These are phyloP conservation scores for Maudiozyma humilis DNA, from an alignment of 1,139 yeast species.

Conservation along the genomic window DNA sequence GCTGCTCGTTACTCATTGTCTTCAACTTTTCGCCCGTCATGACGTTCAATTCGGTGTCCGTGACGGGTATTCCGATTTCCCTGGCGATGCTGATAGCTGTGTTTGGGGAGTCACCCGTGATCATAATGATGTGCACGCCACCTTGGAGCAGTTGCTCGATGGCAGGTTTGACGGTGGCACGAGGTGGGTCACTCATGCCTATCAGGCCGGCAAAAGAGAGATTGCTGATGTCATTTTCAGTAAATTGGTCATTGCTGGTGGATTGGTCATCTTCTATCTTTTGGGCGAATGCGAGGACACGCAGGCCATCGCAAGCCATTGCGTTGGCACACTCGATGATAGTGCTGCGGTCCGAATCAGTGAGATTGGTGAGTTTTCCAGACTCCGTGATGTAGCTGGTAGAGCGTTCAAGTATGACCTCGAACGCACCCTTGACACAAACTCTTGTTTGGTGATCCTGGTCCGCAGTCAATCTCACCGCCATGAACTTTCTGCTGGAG, in stretches of 20 bases:
- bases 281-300: conserved; percentile 77
- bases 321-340: conserved; percentile 51
- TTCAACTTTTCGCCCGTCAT: conserved; percentile 80
- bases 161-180: conserved; percentile 70
- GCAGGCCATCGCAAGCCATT: conserved; percentile 74
- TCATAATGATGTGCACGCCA: conserved; percentile 96
- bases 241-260: conserved; percentile 24
- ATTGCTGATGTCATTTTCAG: conserved; percentile 42
- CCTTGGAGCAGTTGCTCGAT: conserved; percentile 71
- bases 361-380: conserved; percentile 47
- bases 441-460: conserved; percentile 50
- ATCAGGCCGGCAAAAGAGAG: conserved; percentile 73
- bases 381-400: conserved; percentile 48
- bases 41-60: conserved; percentile 52
- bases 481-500: conserved; percentile 82
- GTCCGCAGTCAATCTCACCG: conserved; percentile 39
- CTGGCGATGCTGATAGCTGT: conserved; percentile 85
- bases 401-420: conserved; percentile 56
- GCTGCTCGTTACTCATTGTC: conserved; percentile 54
- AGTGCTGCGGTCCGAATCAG: conserved; percentile 38
- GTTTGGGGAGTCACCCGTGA: conserved; percentile 89
- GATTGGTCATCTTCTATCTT: conserved; percentile 30
- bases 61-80: conserved; percentile 84
- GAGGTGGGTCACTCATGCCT: conserved; percentile 98
- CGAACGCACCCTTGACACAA: conserved; percentile 83